Base-by-base conservation (phyloP, 1,284 basidiomycete genomes). In the Tylopilus orsonianus region DNA sequence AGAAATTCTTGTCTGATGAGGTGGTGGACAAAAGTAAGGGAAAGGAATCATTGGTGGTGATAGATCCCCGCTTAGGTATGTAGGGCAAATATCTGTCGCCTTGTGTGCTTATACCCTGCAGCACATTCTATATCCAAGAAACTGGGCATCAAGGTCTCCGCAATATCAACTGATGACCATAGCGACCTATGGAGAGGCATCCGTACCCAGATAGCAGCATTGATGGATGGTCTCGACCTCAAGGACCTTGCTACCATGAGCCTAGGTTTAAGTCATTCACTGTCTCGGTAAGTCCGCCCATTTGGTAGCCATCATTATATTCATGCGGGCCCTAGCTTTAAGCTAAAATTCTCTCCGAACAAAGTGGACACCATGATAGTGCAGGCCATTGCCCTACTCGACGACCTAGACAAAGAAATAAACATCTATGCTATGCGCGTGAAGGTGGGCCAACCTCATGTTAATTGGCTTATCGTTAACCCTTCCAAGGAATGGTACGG, bases 311-410 rank as follows among this genome's bases (percentile, higher is more conserved):
- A 24, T 30, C 42, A 19, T 47, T 34, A 41, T 48, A 43, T 49
- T 58, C 29, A 66, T 45, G 10, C 52, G 26, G 13, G 22, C 22
- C 13, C 30, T 56, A 94, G 95, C 53, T 99, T 96, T 78, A 99
- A 99, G 79, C 82, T 99, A 65, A 98, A 99, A 75, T 99, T 99
- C 73, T 98, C 94, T 16, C 95, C 96, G 5, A 96, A 99, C 77
- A 98, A 98, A 74, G 95, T 99, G 41, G 96, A 99, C 70, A 97
- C 94, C 19, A 99, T 99, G 97, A 90, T 99, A 53, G 90, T 99
- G 27, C 97, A 99, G 72, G 96, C 96, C 13, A 97, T 99, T 65
- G 96, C 94, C n/a, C 77, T 99, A 20, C 81, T 99, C 49, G 96
- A 99, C 65, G 96, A 99, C 68, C 78, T 99, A 32, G 96, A 99